Conservation (phyloP, 306 rosid species). For the Dalbergia cochinchinensis region DNA sequence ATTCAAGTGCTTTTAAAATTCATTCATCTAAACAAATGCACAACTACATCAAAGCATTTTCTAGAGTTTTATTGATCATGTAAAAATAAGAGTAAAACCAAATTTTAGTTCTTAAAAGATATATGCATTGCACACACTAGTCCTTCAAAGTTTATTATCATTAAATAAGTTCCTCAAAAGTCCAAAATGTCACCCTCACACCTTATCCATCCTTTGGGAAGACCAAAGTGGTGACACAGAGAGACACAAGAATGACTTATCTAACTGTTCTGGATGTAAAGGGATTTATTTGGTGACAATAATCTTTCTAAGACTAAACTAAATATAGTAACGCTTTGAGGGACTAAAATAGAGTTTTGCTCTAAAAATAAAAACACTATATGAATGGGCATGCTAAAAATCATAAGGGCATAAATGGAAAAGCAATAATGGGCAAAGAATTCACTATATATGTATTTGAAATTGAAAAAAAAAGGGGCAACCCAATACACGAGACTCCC, state of each 20-base stretch:
- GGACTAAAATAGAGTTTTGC: too few species aligned
- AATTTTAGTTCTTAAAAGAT: too few species aligned
- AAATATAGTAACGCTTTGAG: too few species aligned
- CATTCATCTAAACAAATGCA: slow-evolving; percentile 5
- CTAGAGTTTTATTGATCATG: neutral
- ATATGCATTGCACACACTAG: neutral
- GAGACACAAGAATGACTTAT: neutral
- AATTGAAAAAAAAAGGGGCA: too few species aligned
- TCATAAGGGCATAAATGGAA: slow-evolving; percentile 19
- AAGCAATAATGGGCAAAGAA: slow-evolving; percentile 5
- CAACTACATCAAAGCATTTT: slow-evolving; percentile 29
- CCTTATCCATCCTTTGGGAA: neutral
- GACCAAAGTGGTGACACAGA: neutral
- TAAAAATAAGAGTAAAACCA: neutral
- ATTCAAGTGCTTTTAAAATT: slow-evolving; percentile 28
- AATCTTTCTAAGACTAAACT: too few species aligned
- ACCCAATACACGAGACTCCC: too few species aligned
- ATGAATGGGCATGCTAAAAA: slow-evolving; percentile 1
- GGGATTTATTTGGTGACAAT: too few species aligned
- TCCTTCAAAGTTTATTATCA: neutral
- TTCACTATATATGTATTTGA: neutral
- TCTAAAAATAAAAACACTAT: too few species aligned
- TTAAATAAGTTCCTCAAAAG: too few species aligned
- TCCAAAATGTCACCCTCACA: neutral
- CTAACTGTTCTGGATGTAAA: too few species aligned